phyloP scores from a whole-genome alignment of 202 grass and related monocot genomes.

The Digitaria exilis region DNA sequence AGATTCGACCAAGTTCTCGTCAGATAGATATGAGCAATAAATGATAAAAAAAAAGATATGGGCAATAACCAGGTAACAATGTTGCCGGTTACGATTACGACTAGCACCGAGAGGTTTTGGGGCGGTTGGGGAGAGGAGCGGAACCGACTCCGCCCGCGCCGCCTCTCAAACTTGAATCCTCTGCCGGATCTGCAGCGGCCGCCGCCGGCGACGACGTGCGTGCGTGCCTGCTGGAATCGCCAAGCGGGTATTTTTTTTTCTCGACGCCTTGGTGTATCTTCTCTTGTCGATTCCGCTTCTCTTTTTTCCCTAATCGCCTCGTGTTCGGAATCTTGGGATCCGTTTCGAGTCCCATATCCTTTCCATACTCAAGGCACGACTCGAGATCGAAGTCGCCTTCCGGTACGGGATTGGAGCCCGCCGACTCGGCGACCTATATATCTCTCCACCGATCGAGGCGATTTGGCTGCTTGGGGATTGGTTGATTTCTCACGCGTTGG shows the following conservation, averaged over 20 bases:
- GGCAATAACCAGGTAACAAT: too few species aligned
- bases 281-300: background rate
- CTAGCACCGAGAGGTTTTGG: background rate
- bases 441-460: background rate
- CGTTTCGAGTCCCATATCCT: conserved; percentile 4
- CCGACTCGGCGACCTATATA: conserved; percentile 29
- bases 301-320: background rate
- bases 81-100: too few species aligned
- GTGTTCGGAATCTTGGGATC: background rate
- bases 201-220: background rate
- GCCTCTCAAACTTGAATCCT: too few species aligned
- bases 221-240: too few species aligned
- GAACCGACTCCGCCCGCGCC: background rate
- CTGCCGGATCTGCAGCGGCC: background rate
- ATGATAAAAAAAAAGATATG: too few species aligned
- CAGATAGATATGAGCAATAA: too few species aligned
- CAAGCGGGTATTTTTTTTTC: background rate
- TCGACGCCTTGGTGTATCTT: background rate
- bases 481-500: background rate
- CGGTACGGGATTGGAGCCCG: background rate
- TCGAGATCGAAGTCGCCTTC: background rate
- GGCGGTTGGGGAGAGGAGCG: background rate
- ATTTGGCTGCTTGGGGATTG: background rate
- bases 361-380: background rate
- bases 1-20: too few species aligned